Evolutionary conservation across 371 early-diverging fungal species (phyloP), one percentile per base, ranked within the genome.

Genomic region (Amoeboaphelidium protococcarum): DNA sequence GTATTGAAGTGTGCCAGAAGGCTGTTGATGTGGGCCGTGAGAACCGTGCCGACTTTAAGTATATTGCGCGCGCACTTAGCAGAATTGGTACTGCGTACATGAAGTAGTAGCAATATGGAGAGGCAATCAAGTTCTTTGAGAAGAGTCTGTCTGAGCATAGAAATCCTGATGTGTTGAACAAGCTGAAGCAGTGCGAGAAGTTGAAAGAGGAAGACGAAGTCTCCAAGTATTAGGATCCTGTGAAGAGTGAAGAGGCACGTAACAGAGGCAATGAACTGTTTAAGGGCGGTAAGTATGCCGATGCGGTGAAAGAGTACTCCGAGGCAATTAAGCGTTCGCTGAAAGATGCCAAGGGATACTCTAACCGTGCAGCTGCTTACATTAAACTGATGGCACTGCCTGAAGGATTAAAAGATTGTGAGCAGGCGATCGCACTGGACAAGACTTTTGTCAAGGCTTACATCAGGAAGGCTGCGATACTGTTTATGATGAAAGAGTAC

Each of bases 321-420:
- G 96, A 95, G 66, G 80, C 92, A 2, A 88, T 95, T 58, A 84
- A 85, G 69, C 81, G 95, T 51, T 82, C 89, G 52, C 83, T 82
- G 25, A 59, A 71, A 21, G 96, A 95, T 51, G 76, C 82, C 21
- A 70, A 84, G 53, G 74, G 77, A 52, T 94, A 79, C 60, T 82
- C 85, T 23, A 97, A 97, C 75, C 81, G 96, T 57, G 85, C 96
- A 16, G 90, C 85, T 26, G 82, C 85, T 62, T 89, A 88, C 66
- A 75, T 75, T 48, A 97, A 97, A 68, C 63, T 96, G 50, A 73
- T 83, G 75, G 91, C 92, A 20, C 54, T 87, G 27, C 71, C 82
- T 40, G 94, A 94, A 61, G 96, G 90, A 21, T 66, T 85, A 54
- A 86, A 82, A 69, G 98, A 95, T 67, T 83, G 85, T 55, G 79